Conservation (phyloP, 1,139 yeast species). For the Eremothecium sinecaudum region DNA sequence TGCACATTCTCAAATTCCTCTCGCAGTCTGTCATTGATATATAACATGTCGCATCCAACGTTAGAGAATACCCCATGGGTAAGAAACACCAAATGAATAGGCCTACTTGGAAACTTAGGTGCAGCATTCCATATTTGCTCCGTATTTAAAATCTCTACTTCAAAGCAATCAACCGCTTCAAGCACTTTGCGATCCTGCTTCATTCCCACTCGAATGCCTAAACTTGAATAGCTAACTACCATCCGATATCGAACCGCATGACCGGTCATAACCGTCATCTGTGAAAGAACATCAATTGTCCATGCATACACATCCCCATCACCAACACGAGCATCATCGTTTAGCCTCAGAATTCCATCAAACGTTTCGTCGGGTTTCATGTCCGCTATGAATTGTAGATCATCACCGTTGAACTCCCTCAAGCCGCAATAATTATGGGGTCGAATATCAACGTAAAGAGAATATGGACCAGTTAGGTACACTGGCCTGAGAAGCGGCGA, state of each 20-base stretch:
- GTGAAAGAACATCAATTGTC: slow-evolving; percentile 51
- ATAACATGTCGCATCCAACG: slow-evolving; percentile 53
- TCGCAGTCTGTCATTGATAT: slow-evolving; percentile 50
- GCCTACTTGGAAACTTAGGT: slow-evolving; percentile 37
- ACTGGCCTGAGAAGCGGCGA: slow-evolving; percentile 43
- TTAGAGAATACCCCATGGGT: slow-evolving; percentile 66
- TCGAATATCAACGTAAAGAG: slow-evolving; percentile 49
- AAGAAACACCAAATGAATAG: slow-evolving; percentile 49
- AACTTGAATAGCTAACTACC: slow-evolving; percentile 23
- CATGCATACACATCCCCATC: slow-evolving; percentile 35
- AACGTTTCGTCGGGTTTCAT: slow-evolving; percentile 51
- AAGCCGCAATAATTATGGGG: slow-evolving; percentile 41
- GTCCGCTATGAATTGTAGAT: slow-evolving; percentile 32
- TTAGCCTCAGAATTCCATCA: slow-evolving; percentile 39
- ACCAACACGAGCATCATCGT: slow-evolving; percentile 34
- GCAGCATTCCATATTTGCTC: slow-evolving; percentile 43
- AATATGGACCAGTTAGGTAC: slow-evolving; percentile 53
- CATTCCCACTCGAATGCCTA: slow-evolving; percentile 13
- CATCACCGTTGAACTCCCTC: slow-evolving; percentile 31
- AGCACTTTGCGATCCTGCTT: slow-evolving; percentile 2
- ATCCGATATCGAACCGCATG: slow-evolving; percentile 31
- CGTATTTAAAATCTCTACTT: slow-evolving; percentile 38
- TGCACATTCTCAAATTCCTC: slow-evolving; percentile 19
- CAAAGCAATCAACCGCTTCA: slow-evolving; percentile 18
- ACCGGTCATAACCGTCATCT: slow-evolving; percentile 37